Base-by-base conservation (phyloP, 495 filamentous ascomycete genomes). In the Penicillium canescens region DNA sequence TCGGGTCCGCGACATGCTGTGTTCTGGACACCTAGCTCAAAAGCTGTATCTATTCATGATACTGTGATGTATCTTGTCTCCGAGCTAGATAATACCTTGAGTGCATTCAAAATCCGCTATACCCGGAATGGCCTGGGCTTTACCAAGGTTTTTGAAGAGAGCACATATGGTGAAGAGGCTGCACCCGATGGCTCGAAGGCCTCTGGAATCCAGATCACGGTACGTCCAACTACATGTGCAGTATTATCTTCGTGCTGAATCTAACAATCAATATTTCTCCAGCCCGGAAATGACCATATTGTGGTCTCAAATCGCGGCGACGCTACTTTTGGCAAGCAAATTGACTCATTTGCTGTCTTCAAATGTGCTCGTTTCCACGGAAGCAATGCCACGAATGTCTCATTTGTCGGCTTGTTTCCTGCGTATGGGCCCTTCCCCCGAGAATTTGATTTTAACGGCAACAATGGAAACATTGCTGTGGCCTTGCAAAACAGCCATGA, bases 251-350 rank as follows among this genome's bases (percentile, higher is more conserved):
- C 24, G n/a, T 23, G 28, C 14, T 38, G 6, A 16, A 16, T 0
- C 31, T 38, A 20, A 41, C 3, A 4, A 40, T 7, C 26, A 18
- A 31, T 21, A 35, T 35, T 50, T 21, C 8, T 12, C 43, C n/a
- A 60, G 60, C 55, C 65, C 31, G 39, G 35, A n/a, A 66, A 65
- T 45, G 52, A 54, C 33, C 57, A 56, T 37, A 35, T 65, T 20
- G 52, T 65, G 54, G 73, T 86, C 50, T 84, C 82, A 18, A 87
- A 88, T 56, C 84, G 89, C 41, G 65, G 71, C 46, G 85, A 87
- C 57, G 62, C 63, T 31, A 65, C 73, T 26, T 81, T 85, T 59
- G 53, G 46, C 18, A 40, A 55, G 1, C 13, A 63, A 1, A 70
- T 69, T 11, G 80, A 83, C 66, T 75, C 76, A 0, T 54, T 83